Evolutionary conservation across 2,329 filamentous ascomycete species (phyloP), one percentile per base, ranked within the genome.

Genomic region (Sporothrix pseudoabietina): DNA sequence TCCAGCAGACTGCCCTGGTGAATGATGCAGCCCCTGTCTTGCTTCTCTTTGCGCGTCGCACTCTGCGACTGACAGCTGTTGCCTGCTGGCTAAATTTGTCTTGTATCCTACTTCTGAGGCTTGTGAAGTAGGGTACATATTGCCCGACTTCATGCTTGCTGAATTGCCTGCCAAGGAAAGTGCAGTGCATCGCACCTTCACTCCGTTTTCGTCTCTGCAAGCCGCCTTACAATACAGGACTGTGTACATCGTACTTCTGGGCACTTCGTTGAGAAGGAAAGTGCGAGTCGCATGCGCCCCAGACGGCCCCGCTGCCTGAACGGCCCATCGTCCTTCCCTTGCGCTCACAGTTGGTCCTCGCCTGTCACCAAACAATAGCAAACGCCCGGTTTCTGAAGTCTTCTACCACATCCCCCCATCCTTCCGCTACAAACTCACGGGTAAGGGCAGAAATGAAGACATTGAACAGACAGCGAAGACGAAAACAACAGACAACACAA

Each of bases 361-460:
- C 6, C 26, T 9, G 1, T 22, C 26, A 57, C 9, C 26, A 32
- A 57, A 32, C 54, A 32, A 57, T 3, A 63, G 35, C 55, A 59
- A 59, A 35, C 55, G 55, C 55, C 55, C 55, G 30, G 55, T 35
- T 59, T 59, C 55, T 59, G n/a, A 14, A 14, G 26, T 14, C 14
- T 59, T 59, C 30, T 30, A 59, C 35, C 55, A 59, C 55, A 35
- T 4, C 55, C 14, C 5, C 55, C 55, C 14, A 9, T 26, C 52
- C 52, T 55, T 22, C 22, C 22, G 55, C 19, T 30, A 19, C 55
- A 4, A 30, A 30, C 30, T 32, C 55, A 19, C 55, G 12, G 55
- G 55, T 35, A 59, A 59, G 55, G 55, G 30, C 55, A 59, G 30
- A 59, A 59, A 59, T 30, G 55, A 59, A 35, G 41, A 47, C 10